Conservation (phyloP, 2,329 filamentous ascomycete species). For the Microcyclospora pomicola region DNA sequence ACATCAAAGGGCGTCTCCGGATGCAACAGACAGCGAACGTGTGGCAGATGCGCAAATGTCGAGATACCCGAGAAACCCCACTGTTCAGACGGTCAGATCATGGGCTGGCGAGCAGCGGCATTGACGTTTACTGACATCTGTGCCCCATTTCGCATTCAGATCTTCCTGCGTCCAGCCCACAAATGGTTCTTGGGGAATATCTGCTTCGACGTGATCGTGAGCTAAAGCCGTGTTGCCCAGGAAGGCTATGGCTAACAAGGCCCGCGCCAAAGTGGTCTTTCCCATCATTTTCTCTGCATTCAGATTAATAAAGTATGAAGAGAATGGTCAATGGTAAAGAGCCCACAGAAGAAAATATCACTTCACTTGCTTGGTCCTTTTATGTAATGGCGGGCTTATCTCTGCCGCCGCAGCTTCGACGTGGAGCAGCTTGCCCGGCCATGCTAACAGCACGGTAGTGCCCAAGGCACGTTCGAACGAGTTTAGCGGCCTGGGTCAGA, state of each 20-base stretch:
- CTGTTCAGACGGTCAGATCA: conserved; percentile 5
- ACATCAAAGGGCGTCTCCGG: conserved; percentile 33
- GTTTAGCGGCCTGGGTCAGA: too few relatives aligned
- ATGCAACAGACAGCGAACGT: conserved; percentile 34
- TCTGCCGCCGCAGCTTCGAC: too few relatives aligned
- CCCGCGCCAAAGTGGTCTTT: too few relatives aligned
- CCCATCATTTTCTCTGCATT: too few relatives aligned
- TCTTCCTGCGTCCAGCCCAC: conserved; percentile 15
- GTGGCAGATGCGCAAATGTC: conserved; percentile 32
- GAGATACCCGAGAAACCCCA: conserved; percentile 24
- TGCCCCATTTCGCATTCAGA: conserved; percentile 18
- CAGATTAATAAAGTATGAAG: too few relatives aligned
- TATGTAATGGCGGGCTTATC: too few relatives aligned
- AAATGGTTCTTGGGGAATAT: conserved; percentile 8
- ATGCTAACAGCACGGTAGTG: neutral
- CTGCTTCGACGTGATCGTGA: conserved; percentile 4
- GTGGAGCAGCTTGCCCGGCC: too few relatives aligned
- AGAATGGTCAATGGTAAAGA: too few relatives aligned
- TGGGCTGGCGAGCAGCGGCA: neutral
- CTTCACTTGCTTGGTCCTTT: too few relatives aligned
- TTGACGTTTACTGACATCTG: conserved; percentile 9
- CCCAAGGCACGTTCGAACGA: too few relatives aligned
- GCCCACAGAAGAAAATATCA: too few relatives aligned
- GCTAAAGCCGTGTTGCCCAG: conserved; percentile 1
- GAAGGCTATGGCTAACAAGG: neutral